These are phyloP conservation scores for Penicillium goetzii DNA, from an alignment of 495 filamentous ascomycete genomes.

Conservation along the genomic window DNA sequence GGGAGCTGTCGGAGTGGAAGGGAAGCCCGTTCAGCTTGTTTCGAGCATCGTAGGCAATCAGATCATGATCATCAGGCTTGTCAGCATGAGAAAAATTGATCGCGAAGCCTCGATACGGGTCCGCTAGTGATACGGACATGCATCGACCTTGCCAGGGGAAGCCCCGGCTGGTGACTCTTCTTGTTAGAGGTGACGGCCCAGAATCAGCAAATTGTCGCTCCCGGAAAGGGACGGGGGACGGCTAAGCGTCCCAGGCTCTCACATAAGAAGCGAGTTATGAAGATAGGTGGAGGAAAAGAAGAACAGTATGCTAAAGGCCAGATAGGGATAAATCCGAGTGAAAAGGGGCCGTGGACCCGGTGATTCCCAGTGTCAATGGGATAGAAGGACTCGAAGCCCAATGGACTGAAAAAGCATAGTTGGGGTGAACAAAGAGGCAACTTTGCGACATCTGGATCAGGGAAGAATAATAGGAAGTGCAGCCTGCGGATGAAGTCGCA, in stretches of 20 bases:
- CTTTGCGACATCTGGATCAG: conserved; percentile 5
- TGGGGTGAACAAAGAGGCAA: conserved; percentile 6
- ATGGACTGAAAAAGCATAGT: conserved; percentile 7
- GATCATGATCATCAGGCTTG: conserved; percentile 28
- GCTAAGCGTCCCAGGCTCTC: conserved; percentile 3
- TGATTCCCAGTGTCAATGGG: conserved; percentile 4
- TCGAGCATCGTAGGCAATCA: conserved; percentile 39
- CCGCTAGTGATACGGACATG: conserved; percentile 48
- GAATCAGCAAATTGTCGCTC: conserved; percentile 8
- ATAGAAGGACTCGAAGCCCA: not conserved
- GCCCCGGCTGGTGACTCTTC: conserved; percentile 34
- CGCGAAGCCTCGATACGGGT: conserved; percentile 48
- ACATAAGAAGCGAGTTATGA: conserved; percentile 19
- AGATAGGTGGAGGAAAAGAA: not conserved
- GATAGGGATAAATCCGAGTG: not conserved
- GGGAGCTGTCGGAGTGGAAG: conserved; percentile 36
- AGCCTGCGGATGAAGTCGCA: conserved; percentile 13
- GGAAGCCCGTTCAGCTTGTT: conserved; percentile 36
- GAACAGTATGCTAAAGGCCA: not conserved
- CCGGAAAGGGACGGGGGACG: conserved; percentile 6
- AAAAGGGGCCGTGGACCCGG: not conserved
- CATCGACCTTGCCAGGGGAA: conserved; percentile 48
- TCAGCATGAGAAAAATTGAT: conserved; percentile 39
- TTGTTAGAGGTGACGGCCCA: conserved; percentile 7
- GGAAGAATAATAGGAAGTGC: conserved; percentile 2